Evolutionary conservation across 148 eudicot species (phyloP).

Genomic region (Pharnaceum exiguum): DNA sequence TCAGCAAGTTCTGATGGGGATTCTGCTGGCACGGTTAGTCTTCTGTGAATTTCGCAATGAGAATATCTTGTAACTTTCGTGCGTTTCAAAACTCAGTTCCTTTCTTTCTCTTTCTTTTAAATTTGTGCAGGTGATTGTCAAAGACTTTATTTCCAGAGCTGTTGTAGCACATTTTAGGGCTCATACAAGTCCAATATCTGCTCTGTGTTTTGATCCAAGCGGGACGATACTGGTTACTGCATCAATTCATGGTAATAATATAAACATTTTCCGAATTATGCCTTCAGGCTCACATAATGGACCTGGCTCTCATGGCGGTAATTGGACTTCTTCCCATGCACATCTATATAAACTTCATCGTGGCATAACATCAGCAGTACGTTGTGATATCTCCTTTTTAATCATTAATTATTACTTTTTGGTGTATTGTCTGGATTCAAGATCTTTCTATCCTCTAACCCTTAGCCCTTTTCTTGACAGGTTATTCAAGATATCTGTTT

Average conservation of each 20-base stretch:
- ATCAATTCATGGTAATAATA: slow-evolving; percentile 85
- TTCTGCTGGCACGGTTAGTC: slow-evolving; percentile 75
- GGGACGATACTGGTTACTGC: slow-evolving; percentile 97
- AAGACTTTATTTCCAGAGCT: slow-evolving; percentile 78
- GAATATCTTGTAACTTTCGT: not conserved
- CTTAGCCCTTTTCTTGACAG: slow-evolving; percentile 31
- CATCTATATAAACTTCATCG: slow-evolving; percentile 96
- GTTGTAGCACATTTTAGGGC: slow-evolving; percentile 92
- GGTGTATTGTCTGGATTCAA: not conserved
- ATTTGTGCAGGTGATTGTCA: slow-evolving; percentile 70
- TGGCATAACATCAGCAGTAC: slow-evolving; percentile 87
- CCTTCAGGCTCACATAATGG: slow-evolving; percentile 60
- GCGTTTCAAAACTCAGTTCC: not conserved
- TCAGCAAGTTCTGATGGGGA: slow-evolving; percentile 58
- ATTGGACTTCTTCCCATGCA: slow-evolving; percentile 74
- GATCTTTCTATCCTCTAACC: not conserved
- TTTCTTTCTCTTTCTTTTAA: slow-evolving; percentile 8
- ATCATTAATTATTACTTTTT: not conserved
- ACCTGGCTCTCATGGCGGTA: slow-evolving; percentile 50
- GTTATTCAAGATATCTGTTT: slow-evolving; percentile 96
- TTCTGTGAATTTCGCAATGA: not conserved
- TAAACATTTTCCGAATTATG: slow-evolving; percentile 83
- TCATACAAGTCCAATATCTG: slow-evolving; percentile 91
- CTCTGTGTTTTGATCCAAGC: slow-evolving; percentile 95
- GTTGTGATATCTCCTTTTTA: slow-evolving; percentile 18